These are phyloP conservation scores for Tolypocladium nubicola DNA, from an alignment of 2,329 filamentous ascomycete genomes.

Conservation along the genomic window DNA sequence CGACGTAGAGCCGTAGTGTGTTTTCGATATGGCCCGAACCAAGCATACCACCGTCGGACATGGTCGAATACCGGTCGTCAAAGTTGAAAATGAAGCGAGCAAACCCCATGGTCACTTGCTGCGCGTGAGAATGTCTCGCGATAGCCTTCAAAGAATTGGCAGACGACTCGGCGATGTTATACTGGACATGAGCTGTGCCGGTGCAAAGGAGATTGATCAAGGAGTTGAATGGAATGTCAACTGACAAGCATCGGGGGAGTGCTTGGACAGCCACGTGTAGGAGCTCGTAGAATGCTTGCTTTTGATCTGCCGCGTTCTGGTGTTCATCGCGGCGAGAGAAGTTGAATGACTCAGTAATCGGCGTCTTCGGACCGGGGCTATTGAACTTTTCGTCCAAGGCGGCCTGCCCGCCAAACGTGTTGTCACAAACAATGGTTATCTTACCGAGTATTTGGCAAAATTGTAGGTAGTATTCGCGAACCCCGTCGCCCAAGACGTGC, in stretches of 20 bases:
- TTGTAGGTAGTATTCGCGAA: conserved; percentile 74
- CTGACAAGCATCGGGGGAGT: conserved; percentile 82
- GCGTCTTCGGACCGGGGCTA: conserved; percentile 80
- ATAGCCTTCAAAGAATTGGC: conserved; percentile 92
- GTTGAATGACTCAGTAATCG: conserved; percentile 87
- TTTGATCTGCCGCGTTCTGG: conserved; percentile 63
- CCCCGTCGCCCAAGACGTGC: conserved; percentile 58
- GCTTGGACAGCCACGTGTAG: conserved; percentile 93
- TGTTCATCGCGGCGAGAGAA: conserved; percentile 78
- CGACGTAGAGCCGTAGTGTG: conserved; percentile 84
- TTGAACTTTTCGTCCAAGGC: conserved; percentile 92
- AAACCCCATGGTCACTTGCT: conserved; percentile 94
- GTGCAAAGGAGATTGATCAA: conserved; percentile 93
- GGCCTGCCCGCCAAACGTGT: conserved; percentile 92
- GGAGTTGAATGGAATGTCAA: conserved; percentile 84
- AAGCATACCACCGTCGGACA: conserved; percentile 95
- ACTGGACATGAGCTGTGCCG: conserved; percentile 89
- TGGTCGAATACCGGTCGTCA: conserved; percentile 92
- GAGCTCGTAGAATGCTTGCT: conserved; percentile 91
- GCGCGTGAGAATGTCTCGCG: conserved; percentile 81
- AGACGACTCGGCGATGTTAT: conserved; percentile 84
- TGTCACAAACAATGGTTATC: conserved; percentile 92
- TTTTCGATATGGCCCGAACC: conserved; percentile 91
- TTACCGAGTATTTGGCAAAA: conserved; percentile 95
- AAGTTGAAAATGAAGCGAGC: conserved; percentile 98